These are phyloP conservation scores for Fusarium bactridioides DNA, from an alignment of 2,329 filamentous ascomycete genomes.

Conservation along the genomic window DNA sequence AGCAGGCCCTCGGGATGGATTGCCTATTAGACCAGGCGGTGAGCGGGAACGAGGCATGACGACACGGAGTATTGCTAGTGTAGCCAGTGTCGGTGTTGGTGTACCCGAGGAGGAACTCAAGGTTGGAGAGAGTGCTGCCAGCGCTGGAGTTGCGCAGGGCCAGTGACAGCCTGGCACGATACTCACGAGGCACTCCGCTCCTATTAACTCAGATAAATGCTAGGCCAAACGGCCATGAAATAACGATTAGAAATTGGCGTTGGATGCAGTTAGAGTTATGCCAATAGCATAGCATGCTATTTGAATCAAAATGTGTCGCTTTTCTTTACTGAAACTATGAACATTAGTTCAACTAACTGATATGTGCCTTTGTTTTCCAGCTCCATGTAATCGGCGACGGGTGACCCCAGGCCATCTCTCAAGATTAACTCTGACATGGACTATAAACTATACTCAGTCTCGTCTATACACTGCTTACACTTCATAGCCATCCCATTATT, in stretches of 20 bases:
- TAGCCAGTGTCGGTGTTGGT: conserved; percentile 59
- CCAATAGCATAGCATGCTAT: conserved; percentile 7
- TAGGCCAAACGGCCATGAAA: conserved; percentile 21
- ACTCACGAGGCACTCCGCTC: background rate
- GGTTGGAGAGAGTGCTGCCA: conserved; percentile 70
- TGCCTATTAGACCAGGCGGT: conserved; percentile 40
- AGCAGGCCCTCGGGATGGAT: conserved; percentile 54
- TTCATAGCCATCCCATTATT: background rate
- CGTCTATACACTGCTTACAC: background rate
- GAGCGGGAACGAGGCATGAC: conserved; percentile 53
- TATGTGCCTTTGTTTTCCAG: background rate
- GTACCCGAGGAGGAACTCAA: conserved; percentile 67
- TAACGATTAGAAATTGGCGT: conserved; percentile 35
- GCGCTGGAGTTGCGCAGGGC: conserved; percentile 45
- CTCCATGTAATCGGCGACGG: background rate
- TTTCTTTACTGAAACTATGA: background rate
- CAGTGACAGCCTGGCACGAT: background rate
- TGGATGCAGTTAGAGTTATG: conserved; percentile 34
- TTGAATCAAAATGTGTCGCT: background rate
- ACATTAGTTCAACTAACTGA: background rate
- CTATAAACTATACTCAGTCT: background rate
- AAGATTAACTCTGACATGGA: background rate
- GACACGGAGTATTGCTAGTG: conserved; percentile 55
- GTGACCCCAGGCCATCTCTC: background rate
- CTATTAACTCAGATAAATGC: background rate